These are phyloP conservation scores for Fraxinus latifolia DNA, from an alignment of 305 asterid species.

Conservation along the genomic window DNA sequence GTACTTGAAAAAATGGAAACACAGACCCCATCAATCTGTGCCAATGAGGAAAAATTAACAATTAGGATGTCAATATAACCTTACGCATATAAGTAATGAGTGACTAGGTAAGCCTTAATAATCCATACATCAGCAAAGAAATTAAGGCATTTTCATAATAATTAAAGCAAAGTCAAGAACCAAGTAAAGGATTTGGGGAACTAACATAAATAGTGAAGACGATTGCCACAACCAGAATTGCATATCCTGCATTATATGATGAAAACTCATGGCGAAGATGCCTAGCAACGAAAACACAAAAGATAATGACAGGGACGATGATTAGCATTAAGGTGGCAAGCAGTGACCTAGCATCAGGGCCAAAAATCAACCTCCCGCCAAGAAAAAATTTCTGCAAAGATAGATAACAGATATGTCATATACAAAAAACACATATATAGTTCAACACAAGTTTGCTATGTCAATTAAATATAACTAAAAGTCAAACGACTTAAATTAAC, in stretches of 20 bases:
- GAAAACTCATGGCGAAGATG: slow-evolving; percentile 92
- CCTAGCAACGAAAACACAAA: slow-evolving; percentile 88
- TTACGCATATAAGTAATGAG: not conserved
- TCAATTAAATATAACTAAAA: slow-evolving; percentile 1
- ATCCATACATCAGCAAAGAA: slow-evolving; percentile 15
- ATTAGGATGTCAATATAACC: slow-evolving; percentile 13
- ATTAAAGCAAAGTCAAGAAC: slow-evolving; percentile 2
- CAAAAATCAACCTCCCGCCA: slow-evolving; percentile 93
- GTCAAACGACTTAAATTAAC: not conserved
- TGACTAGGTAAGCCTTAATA: slow-evolving; percentile 6
- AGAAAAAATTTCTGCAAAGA: slow-evolving; percentile 77
- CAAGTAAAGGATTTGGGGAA: slow-evolving; percentile 28
- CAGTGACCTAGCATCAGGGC: slow-evolving; percentile 96
- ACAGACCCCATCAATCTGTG: not conserved
- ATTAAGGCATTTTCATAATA: slow-evolving; percentile 10
- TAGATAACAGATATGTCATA: slow-evolving; percentile 18
- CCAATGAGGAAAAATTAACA: not conserved
- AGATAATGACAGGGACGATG: slow-evolving; percentile 68
- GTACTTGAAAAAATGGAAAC: not conserved
- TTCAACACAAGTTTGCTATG: slow-evolving; percentile 10
- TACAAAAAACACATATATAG: slow-evolving; percentile 7
- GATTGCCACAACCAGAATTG: slow-evolving; percentile 61
- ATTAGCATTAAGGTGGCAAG: slow-evolving; percentile 74
- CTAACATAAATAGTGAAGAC: slow-evolving; percentile 75
- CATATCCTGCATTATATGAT: slow-evolving; percentile 76